Evolutionary conservation across 176 grass and related monocot species (phyloP).

Genomic region (Tillandsia fasciculata): DNA sequence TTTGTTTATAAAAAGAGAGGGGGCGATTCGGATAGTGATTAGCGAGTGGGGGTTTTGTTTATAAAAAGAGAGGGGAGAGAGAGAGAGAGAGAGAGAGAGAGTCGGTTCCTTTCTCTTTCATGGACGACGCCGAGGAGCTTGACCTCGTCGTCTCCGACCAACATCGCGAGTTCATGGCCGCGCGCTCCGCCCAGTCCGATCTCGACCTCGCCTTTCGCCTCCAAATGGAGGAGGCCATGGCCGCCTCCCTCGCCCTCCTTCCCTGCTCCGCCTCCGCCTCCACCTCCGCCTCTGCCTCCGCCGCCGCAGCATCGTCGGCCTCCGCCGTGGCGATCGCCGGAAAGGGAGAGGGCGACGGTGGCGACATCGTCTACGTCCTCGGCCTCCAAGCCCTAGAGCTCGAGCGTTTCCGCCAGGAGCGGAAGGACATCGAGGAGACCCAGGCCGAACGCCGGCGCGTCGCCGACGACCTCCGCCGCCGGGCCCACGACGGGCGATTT

Average conservation of each 20-base stretch:
- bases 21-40: no score
- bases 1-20: no score
- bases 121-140: constrained; percentile 14
- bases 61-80: no score
- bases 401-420: constrained; percentile 37
- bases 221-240: constrained; percentile 22
- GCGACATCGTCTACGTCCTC: neutral
- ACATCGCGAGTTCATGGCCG: constrained; percentile 13
- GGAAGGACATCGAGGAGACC: constrained; percentile 27
- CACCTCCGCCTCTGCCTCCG: constrained; percentile 1
- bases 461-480: constrained; percentile 27
- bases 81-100: no score
- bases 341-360: neutral
- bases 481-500: constrained; percentile 43
- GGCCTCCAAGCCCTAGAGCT: constrained; percentile 37
- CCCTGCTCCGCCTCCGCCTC: constrained; percentile 8
- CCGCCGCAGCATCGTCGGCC: constrained; percentile 5
- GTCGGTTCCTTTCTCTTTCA: neutral
- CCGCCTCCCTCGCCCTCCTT: constrained; percentile 9
- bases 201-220: constrained; percentile 24
- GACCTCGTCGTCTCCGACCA: constrained; percentile 1
- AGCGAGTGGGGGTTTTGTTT: no score
- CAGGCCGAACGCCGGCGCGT: constrained; percentile 18
- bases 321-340: no score
- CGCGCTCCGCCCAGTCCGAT: constrained; percentile 9